Conservation (phyloP, 176 grass and related monocot species). For the Raddia distichophylla region DNA sequence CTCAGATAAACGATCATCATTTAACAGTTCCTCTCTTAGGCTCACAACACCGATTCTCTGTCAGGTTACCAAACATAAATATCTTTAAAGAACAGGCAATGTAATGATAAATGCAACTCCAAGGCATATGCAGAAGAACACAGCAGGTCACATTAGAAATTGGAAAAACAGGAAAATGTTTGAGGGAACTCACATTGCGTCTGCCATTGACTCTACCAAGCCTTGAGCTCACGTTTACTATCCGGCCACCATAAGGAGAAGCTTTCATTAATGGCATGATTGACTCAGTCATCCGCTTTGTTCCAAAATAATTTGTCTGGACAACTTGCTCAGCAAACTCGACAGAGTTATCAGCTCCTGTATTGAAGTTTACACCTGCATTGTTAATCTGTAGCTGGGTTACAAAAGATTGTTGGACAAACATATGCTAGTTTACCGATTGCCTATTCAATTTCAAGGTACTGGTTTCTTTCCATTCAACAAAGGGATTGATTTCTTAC, state of each 20-base stretch:
- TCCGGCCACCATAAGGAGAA: slow-evolving; percentile 63
- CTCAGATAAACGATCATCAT: slow-evolving; percentile 64
- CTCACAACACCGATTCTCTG: slow-evolving; percentile 66
- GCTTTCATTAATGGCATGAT: slow-evolving; percentile 69
- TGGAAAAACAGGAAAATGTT: not conserved
- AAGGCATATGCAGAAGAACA: not conserved
- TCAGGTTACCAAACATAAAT: slow-evolving; percentile 15
- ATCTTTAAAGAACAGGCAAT: not conserved
- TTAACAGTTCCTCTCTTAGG: slow-evolving; percentile 67
- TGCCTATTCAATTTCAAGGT: not conserved
- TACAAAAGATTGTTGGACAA: not conserved
- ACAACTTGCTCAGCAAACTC: slow-evolving; percentile 80
- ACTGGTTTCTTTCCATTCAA: not conserved
- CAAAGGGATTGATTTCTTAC: not conserved
- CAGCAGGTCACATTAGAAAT: not conserved
- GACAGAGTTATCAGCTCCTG: slow-evolving; percentile 78
- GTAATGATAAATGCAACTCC: not conserved
- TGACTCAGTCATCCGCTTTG: slow-evolving; percentile 67
- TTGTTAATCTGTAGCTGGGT: slow-evolving; percentile 76
- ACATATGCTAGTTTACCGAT: not conserved
- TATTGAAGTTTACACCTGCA: slow-evolving; percentile 96
- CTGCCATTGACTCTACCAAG: slow-evolving; percentile 82
- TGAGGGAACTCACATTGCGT: slow-evolving; percentile 57
- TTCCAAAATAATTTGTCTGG: slow-evolving; percentile 80
- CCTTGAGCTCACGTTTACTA: slow-evolving; percentile 91